A percentile compares a stretch with the other conserved stretches of the same genome.
Evolutionary conservation across 805 yeast genomes (phyloP).

Genomic region (Cephaloascus albidus): DNA sequence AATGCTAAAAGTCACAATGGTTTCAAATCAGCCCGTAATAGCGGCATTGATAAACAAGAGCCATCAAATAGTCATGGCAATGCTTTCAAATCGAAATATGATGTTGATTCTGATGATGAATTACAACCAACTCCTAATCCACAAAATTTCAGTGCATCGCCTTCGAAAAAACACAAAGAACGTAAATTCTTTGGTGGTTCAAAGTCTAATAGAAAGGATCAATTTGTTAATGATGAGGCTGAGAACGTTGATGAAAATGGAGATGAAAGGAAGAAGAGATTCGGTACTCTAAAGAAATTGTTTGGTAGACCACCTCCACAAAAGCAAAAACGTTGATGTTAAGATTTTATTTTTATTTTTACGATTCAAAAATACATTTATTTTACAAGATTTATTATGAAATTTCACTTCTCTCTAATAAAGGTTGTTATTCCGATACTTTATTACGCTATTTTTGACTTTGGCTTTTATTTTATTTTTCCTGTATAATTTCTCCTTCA

Average conservation of each 20-base stretch:
- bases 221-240: constrained; percentile 47
- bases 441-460: too few relatives aligned
- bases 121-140: background rate
- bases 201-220: constrained; percentile 52
- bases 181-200: constrained; percentile 11
- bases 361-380: too few relatives aligned
- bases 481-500: too few relatives aligned
- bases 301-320: constrained; percentile 19
- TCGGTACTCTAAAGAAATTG: constrained; percentile 26
- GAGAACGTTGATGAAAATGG: constrained; percentile 5
- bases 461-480: too few relatives aligned
- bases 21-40: background rate
- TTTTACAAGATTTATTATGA: too few relatives aligned
- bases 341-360: too few relatives aligned
- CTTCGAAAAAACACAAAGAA: too few relatives aligned
- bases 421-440: too few relatives aligned
- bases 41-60: background rate
- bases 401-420: too few relatives aligned
- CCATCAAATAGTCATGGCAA: background rate
- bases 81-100: background rate
- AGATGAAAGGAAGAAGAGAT: constrained; percentile 24
- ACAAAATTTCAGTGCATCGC: too few relatives aligned
- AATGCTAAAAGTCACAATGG: constrained; percentile 5
- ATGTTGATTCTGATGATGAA: too few relatives aligned
- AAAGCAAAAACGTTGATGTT: too few relatives aligned